Conservation (phyloP, 2,329 filamentous ascomycete genomes). For the Xylariaceae sp. region DNA sequence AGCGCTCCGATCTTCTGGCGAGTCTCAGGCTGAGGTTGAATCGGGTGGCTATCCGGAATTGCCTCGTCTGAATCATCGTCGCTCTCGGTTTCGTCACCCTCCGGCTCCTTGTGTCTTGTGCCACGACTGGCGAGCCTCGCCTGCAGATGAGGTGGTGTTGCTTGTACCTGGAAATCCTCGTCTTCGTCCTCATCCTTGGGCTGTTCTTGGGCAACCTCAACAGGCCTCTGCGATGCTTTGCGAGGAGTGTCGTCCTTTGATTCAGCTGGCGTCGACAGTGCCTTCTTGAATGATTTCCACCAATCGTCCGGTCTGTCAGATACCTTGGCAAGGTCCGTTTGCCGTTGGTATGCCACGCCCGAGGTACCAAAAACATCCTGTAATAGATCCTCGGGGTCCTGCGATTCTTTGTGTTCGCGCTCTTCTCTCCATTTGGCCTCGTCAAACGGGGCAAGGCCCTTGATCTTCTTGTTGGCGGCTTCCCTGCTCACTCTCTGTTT, state of each 20-base stretch:
- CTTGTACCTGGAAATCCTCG: slow-evolving; percentile 51
- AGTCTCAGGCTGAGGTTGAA: slow-evolving; percentile 9
- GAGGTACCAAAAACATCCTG: slow-evolving; percentile 38
- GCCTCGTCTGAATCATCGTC: slow-evolving; percentile 11
- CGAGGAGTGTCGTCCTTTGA: slow-evolving; percentile 5
- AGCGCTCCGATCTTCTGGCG: slow-evolving; percentile 19
- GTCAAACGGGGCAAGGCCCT: slow-evolving; percentile 49
- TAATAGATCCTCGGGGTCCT: slow-evolving; percentile 37
- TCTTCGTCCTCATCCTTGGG: slow-evolving; percentile 41
- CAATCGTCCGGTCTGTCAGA: slow-evolving; percentile 41
- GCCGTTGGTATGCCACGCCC: slow-evolving; percentile 29
- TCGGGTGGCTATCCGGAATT: slow-evolving; percentile 19
- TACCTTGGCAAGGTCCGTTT: slow-evolving; percentile 27
- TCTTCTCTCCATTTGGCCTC: slow-evolving; percentile 36
- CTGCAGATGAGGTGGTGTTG: slow-evolving; percentile 40
- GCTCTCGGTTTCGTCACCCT: slow-evolving; percentile 16
- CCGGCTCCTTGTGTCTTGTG: neutral
- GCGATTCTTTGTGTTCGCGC: slow-evolving; percentile 22
- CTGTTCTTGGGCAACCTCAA: slow-evolving; percentile 15
- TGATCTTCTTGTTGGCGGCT: slow-evolving; percentile 45
- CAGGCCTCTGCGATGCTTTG: slow-evolving; percentile 11
- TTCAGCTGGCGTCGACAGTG: slow-evolving; percentile 19
- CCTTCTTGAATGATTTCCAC: slow-evolving; percentile 43
- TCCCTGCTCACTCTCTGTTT: slow-evolving; percentile 44
- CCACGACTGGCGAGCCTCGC: slow-evolving; percentile 23